A percentile compares a stretch with the other conserved stretches of the same genome.
Conservation (phyloP, 169 alveolate species). For the Besnoitia besnoiti region DNA sequence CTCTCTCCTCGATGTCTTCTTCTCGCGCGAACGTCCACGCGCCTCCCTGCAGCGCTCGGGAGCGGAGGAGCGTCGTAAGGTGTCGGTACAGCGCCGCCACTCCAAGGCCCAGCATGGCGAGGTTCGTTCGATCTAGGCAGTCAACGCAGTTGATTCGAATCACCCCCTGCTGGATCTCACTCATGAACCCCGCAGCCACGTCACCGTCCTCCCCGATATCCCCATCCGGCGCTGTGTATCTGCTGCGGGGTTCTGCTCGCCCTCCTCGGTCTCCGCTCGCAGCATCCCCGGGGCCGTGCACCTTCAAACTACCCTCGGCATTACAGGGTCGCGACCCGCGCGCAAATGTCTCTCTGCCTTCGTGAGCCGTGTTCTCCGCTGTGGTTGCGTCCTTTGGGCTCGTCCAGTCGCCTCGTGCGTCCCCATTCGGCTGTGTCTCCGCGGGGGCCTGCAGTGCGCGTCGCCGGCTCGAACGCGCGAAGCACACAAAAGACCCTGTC, state of each 20-base stretch:
- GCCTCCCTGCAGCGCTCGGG: neutral
- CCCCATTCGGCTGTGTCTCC: too few relatives aligned
- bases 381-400: too few relatives aligned
- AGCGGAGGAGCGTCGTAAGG: slow-evolving; percentile 47
- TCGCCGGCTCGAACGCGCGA: too few relatives aligned
- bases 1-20: neutral
- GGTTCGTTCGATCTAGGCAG: slow-evolving; percentile 97
- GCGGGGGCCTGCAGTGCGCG: too few relatives aligned
- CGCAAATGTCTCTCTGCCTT: too few relatives aligned
- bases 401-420: too few relatives aligned
- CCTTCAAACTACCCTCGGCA: too few relatives aligned
- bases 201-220: neutral
- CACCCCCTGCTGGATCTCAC: slow-evolving; percentile 87
- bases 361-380: too few relatives aligned
- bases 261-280: neutral
- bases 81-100: slow-evolving; percentile 61
- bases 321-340: too few relatives aligned
- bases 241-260: too few relatives aligned
- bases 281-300: too few relatives aligned
- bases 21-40: neutral
- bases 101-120: slow-evolving; percentile 61
- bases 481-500: slow-evolving; percentile 50
- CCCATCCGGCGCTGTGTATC: too few relatives aligned
- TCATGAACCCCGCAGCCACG: neutral
- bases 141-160: slow-evolving; percentile 97